Evolutionary conservation across 2,329 filamentous ascomycete species (phyloP).

Genomic region (Aspergillus sp.): DNA sequence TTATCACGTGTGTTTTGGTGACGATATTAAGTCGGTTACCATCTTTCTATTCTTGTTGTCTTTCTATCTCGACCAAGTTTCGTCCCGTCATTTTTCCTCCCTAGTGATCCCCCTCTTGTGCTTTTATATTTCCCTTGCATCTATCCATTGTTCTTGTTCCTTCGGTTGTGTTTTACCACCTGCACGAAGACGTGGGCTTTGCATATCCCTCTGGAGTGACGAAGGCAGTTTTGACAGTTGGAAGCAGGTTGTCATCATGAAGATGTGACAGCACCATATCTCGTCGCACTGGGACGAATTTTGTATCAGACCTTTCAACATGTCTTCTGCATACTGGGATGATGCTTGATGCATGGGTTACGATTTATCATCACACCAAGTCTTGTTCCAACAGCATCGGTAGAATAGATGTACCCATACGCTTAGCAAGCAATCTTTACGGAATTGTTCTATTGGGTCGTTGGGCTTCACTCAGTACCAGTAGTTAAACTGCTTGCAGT

Average conservation of each 20-base stretch:
- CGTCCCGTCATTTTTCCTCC: background rate
- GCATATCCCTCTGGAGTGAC: conserved; percentile 4
- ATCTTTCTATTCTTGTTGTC: conserved; percentile 7
- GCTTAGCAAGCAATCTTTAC: conserved; percentile 13
- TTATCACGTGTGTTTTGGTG: conserved; percentile 10
- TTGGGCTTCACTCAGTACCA: too few species aligned
- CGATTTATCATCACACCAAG: conserved; percentile 12
- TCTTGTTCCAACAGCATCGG: conserved; percentile 21
- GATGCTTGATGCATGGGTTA: conserved; percentile 14
- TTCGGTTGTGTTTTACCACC: background rate
- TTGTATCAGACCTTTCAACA: conserved; percentile 5
- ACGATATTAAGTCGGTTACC: conserved; percentile 3
- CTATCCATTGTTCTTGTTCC: conserved; percentile 6
- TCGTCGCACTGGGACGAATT: background rate
- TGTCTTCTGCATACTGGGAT: conserved; percentile 14
- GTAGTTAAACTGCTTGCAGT: too few species aligned
- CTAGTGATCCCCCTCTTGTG: conserved; percentile 2
- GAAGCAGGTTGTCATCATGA: conserved; percentile 5
- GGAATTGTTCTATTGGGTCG: too few species aligned
- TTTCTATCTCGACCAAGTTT: background rate
- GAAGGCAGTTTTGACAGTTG: conserved; percentile 5
- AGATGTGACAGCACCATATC: background rate
- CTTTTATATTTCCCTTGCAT: conserved; percentile 9
- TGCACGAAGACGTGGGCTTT: conserved; percentile 5
- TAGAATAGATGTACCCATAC: conserved; percentile 39